A percentile compares a stretch with the other conserved stretches of the same genome.
Conservation (phyloP, 176 grass and related monocot genomes). For the Aegilops speltoides region DNA sequence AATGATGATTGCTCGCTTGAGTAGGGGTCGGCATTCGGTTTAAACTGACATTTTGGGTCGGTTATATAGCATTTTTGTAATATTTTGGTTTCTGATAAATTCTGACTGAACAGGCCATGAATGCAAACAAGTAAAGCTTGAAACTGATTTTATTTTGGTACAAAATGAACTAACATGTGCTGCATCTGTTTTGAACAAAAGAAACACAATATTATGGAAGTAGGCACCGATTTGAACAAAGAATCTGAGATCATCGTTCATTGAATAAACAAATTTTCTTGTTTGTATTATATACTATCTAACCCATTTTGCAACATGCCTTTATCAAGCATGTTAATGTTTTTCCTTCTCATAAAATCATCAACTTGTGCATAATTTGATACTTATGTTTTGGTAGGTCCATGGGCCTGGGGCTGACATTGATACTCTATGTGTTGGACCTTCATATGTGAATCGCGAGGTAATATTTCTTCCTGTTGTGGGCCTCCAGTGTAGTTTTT, state of each 20-base stretch:
- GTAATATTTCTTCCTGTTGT: slow-evolving; percentile 36
- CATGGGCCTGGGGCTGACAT: slow-evolving; percentile 95
- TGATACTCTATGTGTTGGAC: slow-evolving; percentile 94
- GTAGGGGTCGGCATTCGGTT: neutral
- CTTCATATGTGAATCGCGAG: slow-evolving; percentile 97
- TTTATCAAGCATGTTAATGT: neutral
- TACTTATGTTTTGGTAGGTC: slow-evolving; percentile 52
- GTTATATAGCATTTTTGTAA: neutral
- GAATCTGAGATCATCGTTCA: neutral
- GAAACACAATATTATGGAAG: neutral
- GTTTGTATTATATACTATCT: neutral
- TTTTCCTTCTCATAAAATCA: neutral
- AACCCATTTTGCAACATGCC: neutral
- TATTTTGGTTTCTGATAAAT: neutral
- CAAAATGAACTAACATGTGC: neutral
- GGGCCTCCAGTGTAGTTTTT: neutral
- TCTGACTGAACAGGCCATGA: neutral
- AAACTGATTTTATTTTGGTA: neutral
- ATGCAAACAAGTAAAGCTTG: neutral
- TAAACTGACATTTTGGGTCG: neutral
- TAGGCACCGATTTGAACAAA: neutral
- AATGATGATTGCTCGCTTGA: neutral
- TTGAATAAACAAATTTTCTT: neutral
- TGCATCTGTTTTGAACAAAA: neutral
- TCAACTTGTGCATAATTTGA: neutral